phyloP scores from a whole-genome alignment of 2,329 filamentous ascomycete genomes.

The Venturia aucupariae region DNA sequence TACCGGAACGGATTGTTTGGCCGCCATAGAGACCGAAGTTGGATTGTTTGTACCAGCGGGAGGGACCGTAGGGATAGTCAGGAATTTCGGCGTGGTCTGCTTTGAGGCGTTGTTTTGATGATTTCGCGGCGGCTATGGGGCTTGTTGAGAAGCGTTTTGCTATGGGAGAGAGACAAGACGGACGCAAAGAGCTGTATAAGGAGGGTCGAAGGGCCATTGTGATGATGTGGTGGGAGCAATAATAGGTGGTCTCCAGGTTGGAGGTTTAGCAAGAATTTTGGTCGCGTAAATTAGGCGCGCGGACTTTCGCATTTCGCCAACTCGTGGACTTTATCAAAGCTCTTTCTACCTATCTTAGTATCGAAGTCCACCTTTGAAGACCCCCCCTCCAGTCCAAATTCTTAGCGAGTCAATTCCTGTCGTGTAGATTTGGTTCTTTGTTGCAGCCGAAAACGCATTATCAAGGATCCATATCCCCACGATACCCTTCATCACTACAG shows the following conservation, averaged over 20 bases:
- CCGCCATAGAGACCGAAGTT: constrained; percentile 65
- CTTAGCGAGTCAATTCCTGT: no score
- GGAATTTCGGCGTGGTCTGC: constrained; percentile 23
- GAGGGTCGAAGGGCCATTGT: constrained; percentile 2
- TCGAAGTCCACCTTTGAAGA: no score
- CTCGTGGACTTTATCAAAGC: no score
- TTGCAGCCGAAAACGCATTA: neutral
- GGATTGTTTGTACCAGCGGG: constrained; percentile 67
- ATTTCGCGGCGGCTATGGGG: neutral
- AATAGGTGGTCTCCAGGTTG: neutral
- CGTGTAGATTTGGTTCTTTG: neutral
- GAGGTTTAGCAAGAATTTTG: neutral
- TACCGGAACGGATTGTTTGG: constrained; percentile 66
- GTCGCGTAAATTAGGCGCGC: neutral
- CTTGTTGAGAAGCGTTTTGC: neutral
- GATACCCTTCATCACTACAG: neutral
- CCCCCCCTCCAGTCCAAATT: neutral
- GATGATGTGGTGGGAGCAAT: neutral
- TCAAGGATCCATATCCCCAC: neutral
- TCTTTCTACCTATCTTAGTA: no score
- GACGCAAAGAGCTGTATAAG: neutral
- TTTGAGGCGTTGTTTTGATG: constrained; percentile 9
- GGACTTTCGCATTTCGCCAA: neutral
- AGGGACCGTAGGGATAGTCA: constrained; percentile 62
- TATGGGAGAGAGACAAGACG: constrained; percentile 14